A percentile compares a stretch with the other conserved stretches of the same genome.
Conservation (phyloP, 495 filamentous ascomycete species). For the Ramalina intermedia region DNA sequence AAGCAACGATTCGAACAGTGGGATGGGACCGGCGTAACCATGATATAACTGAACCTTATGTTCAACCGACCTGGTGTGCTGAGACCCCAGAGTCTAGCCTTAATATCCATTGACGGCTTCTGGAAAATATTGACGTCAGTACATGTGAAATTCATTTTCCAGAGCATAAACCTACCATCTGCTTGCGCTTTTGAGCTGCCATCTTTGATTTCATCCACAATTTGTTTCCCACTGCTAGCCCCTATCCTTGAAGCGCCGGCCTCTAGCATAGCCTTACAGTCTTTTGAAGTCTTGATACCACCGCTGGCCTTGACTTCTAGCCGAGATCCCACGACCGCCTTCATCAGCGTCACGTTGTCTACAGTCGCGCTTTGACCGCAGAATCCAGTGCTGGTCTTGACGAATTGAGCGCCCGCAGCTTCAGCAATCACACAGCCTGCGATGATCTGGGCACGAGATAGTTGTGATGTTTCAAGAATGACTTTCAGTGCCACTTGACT, state of each 20-base stretch:
- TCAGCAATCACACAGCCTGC: slow-evolving; percentile 43
- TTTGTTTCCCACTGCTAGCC: slow-evolving; percentile 42
- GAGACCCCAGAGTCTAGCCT: too few species aligned
- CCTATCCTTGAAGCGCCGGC: slow-evolving; percentile 53
- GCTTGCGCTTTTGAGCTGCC: neutral
- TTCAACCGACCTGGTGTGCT: too few species aligned
- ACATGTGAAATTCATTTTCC: too few species aligned
- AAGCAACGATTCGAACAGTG: too few species aligned
- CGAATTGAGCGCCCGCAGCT: slow-evolving; percentile 46
- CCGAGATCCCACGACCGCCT: slow-evolving; percentile 26
- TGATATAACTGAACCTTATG: too few species aligned
- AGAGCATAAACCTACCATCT: too few species aligned
- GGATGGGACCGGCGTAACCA: too few species aligned
- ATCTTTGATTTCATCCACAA: slow-evolving; percentile 31
- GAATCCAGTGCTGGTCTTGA: slow-evolving; percentile 62
- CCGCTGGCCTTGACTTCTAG: slow-evolving; percentile 54
- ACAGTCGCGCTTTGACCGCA: slow-evolving; percentile 42
- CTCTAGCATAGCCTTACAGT: slow-evolving; percentile 42
- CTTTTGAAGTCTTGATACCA: slow-evolving; percentile 39
- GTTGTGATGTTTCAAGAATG: slow-evolving; percentile 51
- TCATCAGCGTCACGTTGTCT: slow-evolving; percentile 46
- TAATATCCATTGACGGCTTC: too few species aligned
- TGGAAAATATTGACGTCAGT: too few species aligned
- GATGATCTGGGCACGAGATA: slow-evolving; percentile 40
- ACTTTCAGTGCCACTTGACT: slow-evolving; percentile 41